Evolutionary conservation across 805 yeast genomes (phyloP).

Genomic region (Blastobotrys muscicola): DNA sequence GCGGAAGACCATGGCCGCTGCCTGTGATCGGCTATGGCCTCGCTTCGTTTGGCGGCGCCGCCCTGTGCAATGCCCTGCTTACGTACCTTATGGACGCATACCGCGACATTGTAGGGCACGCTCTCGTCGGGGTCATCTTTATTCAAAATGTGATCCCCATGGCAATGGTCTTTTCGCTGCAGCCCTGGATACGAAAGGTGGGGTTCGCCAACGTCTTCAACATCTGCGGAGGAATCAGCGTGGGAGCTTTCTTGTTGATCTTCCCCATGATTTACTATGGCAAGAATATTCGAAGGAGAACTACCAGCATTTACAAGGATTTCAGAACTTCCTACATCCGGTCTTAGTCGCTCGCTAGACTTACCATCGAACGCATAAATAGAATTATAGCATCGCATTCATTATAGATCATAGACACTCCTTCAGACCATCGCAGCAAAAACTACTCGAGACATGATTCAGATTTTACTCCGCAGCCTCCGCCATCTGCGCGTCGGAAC

Average conservation of each 20-base stretch:
- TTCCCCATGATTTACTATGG: conserved; percentile 2
- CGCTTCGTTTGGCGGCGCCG: conserved; percentile 3
- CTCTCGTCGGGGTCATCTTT: conserved; percentile 2
- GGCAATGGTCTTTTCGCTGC: conserved; percentile 2
- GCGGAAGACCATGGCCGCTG: conserved; percentile 1
- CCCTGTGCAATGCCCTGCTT: conserved; percentile 1
- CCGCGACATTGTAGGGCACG: conserved; percentile 2
- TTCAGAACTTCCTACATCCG: not conserved
- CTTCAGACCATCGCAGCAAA: no score
- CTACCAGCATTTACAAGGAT: not conserved
- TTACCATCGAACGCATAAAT: no score
- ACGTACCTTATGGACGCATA: conserved; percentile 5
- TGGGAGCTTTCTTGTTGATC: not conserved
- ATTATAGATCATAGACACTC: no score
- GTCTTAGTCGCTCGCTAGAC: no score
- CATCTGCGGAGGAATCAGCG: conserved; percentile 2
- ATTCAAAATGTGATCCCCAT: conserved; percentile 2
- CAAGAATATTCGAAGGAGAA: not conserved
- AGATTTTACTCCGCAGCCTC: no score
- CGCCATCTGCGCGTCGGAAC: no score
- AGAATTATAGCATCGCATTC: no score
- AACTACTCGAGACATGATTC: no score
- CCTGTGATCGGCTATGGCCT: conserved; percentile 4
- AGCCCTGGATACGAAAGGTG: conserved; percentile 2
- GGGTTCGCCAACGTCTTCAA: conserved; percentile 2